A percentile compares a stretch with the other conserved stretches of the same genome.
phyloP scores from a whole-genome alignment of 441 rosid species.

The Macaranga tanarius region DNA sequence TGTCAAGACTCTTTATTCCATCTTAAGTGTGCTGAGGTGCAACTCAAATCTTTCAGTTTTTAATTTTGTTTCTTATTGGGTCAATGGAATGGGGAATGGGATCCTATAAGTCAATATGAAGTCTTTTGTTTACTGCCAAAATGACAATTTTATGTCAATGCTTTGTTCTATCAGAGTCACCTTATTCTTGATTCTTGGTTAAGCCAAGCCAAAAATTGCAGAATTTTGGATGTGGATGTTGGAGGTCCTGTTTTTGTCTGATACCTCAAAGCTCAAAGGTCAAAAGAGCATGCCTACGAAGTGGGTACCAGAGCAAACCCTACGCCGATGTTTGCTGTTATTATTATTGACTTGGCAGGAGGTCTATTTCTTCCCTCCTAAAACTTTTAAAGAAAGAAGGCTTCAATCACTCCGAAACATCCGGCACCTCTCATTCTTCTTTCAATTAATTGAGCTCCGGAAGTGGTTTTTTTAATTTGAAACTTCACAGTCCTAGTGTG shows the following conservation, averaged over 20 bases:
- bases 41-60: neutral
- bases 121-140: too few relatives aligned
- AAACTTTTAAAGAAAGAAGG: neutral
- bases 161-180: neutral
- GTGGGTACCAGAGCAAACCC: constrained; percentile 7
- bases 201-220: neutral
- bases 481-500: too few relatives aligned
- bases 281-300: neutral
- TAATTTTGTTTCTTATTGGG: neutral
- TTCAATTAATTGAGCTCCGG: neutral
- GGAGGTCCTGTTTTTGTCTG: constrained; percentile 7
- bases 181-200: too few relatives aligned
- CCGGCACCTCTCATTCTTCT: constrained; percentile 14
- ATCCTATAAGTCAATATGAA: neutral
- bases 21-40: neutral
- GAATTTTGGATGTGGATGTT: neutral
- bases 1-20: neutral
- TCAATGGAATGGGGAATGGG: neutral
- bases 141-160: neutral
- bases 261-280: neutral
- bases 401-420: constrained; percentile 26
- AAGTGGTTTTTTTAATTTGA: neutral
- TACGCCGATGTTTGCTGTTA: neutral
- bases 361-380: neutral
- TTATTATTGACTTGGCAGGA: neutral